A percentile compares a stretch with the other conserved stretches of the same genome.
Conservation (phyloP, 352 stramenopile genomes). For the Phytophthora pini region DNA sequence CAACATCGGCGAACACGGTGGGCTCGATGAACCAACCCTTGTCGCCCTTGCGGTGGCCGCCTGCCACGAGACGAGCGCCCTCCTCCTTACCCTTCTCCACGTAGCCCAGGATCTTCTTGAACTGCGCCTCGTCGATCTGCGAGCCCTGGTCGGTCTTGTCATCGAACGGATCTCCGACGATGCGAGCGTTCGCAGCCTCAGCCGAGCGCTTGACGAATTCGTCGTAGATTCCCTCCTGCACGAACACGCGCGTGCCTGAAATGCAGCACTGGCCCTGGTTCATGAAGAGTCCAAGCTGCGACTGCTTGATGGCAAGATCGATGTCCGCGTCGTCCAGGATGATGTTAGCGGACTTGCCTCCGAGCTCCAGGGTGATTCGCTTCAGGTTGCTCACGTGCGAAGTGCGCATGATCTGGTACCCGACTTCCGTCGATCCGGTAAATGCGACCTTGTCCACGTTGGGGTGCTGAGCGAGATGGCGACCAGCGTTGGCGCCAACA, state of each 20-base stretch:
- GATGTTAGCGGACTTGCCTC: slow-evolving; percentile 79
- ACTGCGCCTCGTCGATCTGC: slow-evolving; percentile 67
- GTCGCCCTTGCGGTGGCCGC: slow-evolving; percentile 70
- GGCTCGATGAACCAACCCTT: slow-evolving; percentile 92
- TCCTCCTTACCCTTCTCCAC: slow-evolving; percentile 77
- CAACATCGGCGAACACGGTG: slow-evolving; percentile 90
- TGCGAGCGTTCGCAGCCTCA: too few relatives aligned
- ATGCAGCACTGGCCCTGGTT: slow-evolving; percentile 91
- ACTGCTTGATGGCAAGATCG: slow-evolving; percentile 53
- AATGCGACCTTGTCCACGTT: slow-evolving; percentile 85
- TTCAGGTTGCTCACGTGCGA: slow-evolving; percentile 74
- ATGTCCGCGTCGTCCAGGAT: slow-evolving; percentile 75
- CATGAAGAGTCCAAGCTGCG: slow-evolving; percentile 74
- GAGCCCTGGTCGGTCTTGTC: slow-evolving; percentile 51
- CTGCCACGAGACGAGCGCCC: slow-evolving; percentile 77
- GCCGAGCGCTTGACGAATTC: slow-evolving; percentile 5
- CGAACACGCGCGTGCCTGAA: slow-evolving; percentile 79
- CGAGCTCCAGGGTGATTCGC: slow-evolving; percentile 74
- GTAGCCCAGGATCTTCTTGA: slow-evolving; percentile 87
- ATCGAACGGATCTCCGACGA: slow-evolving; percentile 27
- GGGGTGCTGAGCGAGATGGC: slow-evolving; percentile 46
- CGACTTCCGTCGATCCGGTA: slow-evolving; percentile 68
- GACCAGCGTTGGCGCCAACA: slow-evolving; percentile 43
- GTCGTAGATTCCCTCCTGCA: slow-evolving; percentile 63
- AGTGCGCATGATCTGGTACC: slow-evolving; percentile 62